Evolutionary conservation across 2,329 filamentous ascomycete genomes (phyloP).

Genomic region (Sclerotinia spermophila): DNA sequence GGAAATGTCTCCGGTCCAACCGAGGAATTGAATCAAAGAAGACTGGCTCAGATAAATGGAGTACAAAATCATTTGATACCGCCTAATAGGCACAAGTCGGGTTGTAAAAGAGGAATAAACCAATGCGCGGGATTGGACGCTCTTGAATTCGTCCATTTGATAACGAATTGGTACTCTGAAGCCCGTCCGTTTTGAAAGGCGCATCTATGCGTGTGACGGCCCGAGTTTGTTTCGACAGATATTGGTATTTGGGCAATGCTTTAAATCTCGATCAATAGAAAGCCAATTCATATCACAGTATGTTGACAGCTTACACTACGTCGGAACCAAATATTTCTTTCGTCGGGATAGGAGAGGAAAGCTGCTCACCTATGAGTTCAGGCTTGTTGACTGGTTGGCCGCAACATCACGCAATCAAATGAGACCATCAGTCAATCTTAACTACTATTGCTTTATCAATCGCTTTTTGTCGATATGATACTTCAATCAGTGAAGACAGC

Average conservation of each 20-base stretch:
- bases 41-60: neutral
- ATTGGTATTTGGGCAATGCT: neutral
- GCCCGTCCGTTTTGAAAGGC: neutral
- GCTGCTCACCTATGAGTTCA: neutral
- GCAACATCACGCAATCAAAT: neutral
- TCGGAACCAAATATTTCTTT: neutral
- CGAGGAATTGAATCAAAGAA: neutral
- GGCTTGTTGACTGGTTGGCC: neutral
- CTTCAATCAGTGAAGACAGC: neutral
- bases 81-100: too few relatives aligned
- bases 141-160: neutral
- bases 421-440: accelerated
- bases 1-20: neutral
- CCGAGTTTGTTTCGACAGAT: too few relatives aligned
- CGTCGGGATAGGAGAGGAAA: neutral
- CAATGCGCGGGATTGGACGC: neutral
- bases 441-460: accelerated
- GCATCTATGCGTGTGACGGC: neutral
- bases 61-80: neutral
- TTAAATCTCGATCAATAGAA: neutral
- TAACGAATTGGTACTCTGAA: too few relatives aligned
- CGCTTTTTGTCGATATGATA: neutral
- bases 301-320: neutral
- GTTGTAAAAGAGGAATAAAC: neutral
- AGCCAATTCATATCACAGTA: too few relatives aligned